Evolutionary conservation across 2,329 filamentous ascomycete genomes (phyloP).

Genomic region (Beauveria australis): DNA sequence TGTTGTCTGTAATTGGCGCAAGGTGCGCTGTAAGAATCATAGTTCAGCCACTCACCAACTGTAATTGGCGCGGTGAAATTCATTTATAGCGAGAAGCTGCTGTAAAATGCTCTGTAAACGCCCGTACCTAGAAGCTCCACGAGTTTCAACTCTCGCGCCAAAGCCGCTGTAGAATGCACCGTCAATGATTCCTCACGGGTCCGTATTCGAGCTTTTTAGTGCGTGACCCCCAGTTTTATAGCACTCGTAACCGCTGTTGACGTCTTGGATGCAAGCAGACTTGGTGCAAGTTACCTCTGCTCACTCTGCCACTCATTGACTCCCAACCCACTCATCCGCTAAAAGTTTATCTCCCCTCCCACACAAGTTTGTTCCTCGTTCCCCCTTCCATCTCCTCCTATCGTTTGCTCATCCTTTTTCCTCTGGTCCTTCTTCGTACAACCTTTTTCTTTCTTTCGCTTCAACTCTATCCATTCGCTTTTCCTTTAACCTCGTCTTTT

Average conservation of each 20-base stretch:
- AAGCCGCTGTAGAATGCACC: neutral
- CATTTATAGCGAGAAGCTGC: too few relatives aligned
- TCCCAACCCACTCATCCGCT: neutral
- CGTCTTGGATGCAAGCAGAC: neutral
- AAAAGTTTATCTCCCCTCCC: neutral
- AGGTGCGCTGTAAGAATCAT: neutral
- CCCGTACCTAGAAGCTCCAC: too few relatives aligned
- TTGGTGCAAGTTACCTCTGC: too few relatives aligned
- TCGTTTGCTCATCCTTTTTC: neutral
- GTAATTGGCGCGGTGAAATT: too few relatives aligned
- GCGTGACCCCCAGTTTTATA: neutral
- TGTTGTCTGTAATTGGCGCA: neutral
- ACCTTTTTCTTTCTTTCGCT: neutral
- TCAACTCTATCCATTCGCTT: slow-evolving; percentile 3
- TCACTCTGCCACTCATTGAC: neutral
- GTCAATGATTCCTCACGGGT: neutral
- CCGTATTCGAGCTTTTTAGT: neutral
- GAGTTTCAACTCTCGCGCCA: too few relatives aligned
- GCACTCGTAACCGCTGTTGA: neutral
- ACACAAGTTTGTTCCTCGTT: neutral
- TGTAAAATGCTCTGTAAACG: too few relatives aligned
- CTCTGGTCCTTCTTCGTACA: neutral
- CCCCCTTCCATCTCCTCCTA: neutral
- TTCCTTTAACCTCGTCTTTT: neutral
- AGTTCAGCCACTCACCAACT: too few relatives aligned